Percentiles rank a stretch among this genome's conserved stretches.
Evolutionary conservation across 23 red algal species (phyloP).

Genomic region (Cyanidium caldarium): DNA sequence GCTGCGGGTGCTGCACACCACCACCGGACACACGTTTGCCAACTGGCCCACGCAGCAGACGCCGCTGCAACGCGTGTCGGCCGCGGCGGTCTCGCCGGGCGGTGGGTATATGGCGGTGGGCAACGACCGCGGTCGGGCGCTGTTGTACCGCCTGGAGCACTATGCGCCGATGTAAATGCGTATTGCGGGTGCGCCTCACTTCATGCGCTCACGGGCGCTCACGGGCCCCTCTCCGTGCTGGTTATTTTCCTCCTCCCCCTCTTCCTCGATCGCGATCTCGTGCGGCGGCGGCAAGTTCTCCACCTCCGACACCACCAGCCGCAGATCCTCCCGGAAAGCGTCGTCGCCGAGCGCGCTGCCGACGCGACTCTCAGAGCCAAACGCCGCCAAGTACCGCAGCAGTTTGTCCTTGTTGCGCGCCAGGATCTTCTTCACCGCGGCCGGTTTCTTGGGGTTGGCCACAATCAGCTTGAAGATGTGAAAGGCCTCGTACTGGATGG

Average conservation of each 20-base stretch:
- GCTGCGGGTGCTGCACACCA: constrained; percentile 29
- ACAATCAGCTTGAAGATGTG: constrained; percentile 99
- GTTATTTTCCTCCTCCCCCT: not conserved
- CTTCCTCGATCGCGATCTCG: not conserved
- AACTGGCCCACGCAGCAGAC: constrained; percentile 57
- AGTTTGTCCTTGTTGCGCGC: constrained; percentile 54
- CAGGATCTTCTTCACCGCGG: constrained; percentile 59
- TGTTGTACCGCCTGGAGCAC: constrained; percentile 31
- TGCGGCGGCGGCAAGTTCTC: not conserved
- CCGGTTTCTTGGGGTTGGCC: constrained; percentile 85
- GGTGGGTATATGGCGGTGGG: constrained; percentile 48
- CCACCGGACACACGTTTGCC: constrained; percentile 25
- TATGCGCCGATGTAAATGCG: constrained; percentile 17
- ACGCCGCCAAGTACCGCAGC: constrained; percentile 52
- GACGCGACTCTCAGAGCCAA: constrained; percentile 28
- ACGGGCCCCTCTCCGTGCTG: too few relatives aligned
- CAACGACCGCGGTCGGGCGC: constrained; percentile 43
- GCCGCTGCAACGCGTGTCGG: constrained; percentile 15
- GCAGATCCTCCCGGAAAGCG: not conserved
- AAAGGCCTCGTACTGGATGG: constrained; percentile 99
- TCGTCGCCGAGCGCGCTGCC: not conserved
- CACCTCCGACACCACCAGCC: not conserved
- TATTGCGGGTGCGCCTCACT: not conserved
- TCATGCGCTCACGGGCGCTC: too few relatives aligned
- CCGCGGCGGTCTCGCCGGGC: constrained; percentile 23